These are phyloP conservation scores for Reutealis trisperma DNA, from an alignment of 345 rosid species.

Conservation along the genomic window DNA sequence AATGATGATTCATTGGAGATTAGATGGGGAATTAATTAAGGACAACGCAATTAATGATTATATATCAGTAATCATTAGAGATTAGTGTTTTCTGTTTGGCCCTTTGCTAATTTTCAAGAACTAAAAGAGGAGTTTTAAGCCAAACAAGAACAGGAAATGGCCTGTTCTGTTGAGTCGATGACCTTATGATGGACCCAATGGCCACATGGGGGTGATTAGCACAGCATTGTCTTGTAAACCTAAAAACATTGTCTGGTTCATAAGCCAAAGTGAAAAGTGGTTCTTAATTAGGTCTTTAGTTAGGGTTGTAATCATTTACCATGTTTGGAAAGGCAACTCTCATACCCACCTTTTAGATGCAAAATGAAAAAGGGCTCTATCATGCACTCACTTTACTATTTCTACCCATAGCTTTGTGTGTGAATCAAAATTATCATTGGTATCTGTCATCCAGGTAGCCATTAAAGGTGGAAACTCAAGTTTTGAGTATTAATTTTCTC, in stretches of 20 bases:
- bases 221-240: no score
- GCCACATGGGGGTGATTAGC: neutral
- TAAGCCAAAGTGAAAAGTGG: neutral
- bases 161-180: neutral
- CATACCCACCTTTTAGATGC: neutral
- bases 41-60: neutral
- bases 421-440: no score
- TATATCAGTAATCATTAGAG: neutral
- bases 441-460: no score
- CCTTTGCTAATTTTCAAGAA: no score
- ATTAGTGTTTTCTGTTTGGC: neutral
- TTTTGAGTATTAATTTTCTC: no score
- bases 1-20: neutral
- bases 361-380: neutral
- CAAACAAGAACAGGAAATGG: neutral
- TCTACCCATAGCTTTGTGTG: neutral
- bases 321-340: conserved; percentile 1
- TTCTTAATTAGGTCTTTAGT: neutral
- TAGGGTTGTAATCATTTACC: neutral
- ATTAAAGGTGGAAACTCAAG: no score
- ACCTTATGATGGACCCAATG: neutral
- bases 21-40: neutral
- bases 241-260: conserved; percentile 7
- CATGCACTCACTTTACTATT: neutral
- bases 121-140: neutral